phyloP scores from a whole-genome alignment of 352 stramenopile genomes.

The Phytophthora tentaculata region DNA sequence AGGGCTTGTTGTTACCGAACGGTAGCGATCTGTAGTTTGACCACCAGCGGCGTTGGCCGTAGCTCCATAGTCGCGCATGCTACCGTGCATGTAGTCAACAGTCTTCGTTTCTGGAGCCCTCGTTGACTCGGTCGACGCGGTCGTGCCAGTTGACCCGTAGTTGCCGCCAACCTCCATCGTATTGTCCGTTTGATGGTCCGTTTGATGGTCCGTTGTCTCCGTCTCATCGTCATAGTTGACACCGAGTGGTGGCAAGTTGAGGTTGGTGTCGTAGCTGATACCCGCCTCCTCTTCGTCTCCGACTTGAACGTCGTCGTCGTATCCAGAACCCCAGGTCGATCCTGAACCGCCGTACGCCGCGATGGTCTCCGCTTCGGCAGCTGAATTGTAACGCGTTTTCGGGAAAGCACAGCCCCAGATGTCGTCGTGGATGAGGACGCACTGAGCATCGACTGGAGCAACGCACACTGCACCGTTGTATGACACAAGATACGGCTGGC shows the following conservation, averaged over 20 bases:
- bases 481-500: conserved; percentile 21
- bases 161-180: background rate
- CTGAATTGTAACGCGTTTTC: conserved; percentile 9
- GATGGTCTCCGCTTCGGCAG: background rate
- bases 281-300: background rate
- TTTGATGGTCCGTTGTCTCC: background rate
- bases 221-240: background rate
- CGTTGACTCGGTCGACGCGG: background rate
- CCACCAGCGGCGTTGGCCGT: too few relatives aligned
- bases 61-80: too few relatives aligned
- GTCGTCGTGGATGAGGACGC: too few relatives aligned
- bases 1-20: too few relatives aligned
- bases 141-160: background rate
- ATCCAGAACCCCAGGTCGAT: background rate
- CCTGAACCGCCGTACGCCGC: background rate
- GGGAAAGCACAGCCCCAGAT: too few relatives aligned
- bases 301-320: background rate
- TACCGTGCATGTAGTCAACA: too few relatives aligned
- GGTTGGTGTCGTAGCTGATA: background rate
- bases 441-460: too few relatives aligned
- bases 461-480: too few relatives aligned
- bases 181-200: too few relatives aligned
- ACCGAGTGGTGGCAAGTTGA: background rate
- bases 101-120: too few relatives aligned
- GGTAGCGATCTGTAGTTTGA: too few relatives aligned